These are phyloP conservation scores for Pelomyxa schiedti DNA, from an alignment of 78 protist species.

Conservation along the genomic window DNA sequence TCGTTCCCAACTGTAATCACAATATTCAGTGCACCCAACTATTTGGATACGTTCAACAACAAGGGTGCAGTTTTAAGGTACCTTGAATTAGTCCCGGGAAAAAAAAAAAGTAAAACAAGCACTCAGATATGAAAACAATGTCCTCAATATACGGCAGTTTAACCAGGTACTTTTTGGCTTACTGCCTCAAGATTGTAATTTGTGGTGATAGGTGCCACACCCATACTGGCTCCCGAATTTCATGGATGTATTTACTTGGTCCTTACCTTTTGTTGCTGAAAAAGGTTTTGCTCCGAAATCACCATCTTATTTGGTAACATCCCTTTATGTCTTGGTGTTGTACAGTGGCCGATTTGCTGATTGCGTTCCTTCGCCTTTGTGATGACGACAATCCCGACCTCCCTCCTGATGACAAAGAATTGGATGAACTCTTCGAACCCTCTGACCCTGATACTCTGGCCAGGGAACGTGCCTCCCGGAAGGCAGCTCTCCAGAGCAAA, in stretches of 20 bases:
- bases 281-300: conserved; percentile 49
- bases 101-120: too few relatives aligned
- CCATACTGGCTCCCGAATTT: conserved; percentile 98
- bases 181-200: too few relatives aligned
- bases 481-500: conserved; percentile 60
- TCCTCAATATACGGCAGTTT: conserved; percentile 93
- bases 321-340: conserved; percentile 1
- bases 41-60: conserved; percentile 92
- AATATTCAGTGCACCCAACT: conserved; percentile 97
- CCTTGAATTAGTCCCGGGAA: background rate
- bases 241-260: conserved; percentile 95
- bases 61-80: conserved; percentile 69
- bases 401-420: conserved; percentile 17
- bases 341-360: conserved; percentile 39
- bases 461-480: conserved; percentile 47
- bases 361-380: conserved; percentile 24
- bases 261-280: conserved; percentile 96
- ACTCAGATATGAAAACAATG: conserved; percentile 78
- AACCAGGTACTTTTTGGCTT: too few relatives aligned
- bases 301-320: background rate
- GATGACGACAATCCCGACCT: too few relatives aligned
- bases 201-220: too few relatives aligned
- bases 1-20: conserved; percentile 97
- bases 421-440: background rate
- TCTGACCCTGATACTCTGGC: conserved; percentile 49